phyloP scores from a whole-genome alignment of 2,329 filamentous ascomycete genomes.

The Penicillium sp. region DNA sequence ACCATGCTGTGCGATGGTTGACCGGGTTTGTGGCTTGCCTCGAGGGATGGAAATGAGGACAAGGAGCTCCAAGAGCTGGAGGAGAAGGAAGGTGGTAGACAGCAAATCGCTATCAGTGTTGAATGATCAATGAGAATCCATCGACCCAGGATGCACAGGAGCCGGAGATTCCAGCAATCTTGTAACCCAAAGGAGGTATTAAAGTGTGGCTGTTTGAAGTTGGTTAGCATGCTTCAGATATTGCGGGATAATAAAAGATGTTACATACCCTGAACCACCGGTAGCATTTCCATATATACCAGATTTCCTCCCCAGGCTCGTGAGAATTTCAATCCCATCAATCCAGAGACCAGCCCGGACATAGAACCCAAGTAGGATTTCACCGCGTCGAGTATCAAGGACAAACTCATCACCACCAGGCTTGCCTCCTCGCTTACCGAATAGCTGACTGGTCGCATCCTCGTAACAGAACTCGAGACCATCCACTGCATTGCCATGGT shows the following conservation, averaged over 20 bases:
- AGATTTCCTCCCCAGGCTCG: slow-evolving; percentile 82
- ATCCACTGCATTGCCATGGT: slow-evolving; percentile 73
- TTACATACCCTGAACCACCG: slow-evolving; percentile 77
- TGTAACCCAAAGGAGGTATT: slow-evolving; percentile 85
- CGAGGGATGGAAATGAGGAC: neutral
- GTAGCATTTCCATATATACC: slow-evolving; percentile 76
- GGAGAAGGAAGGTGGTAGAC: neutral
- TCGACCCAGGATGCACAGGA: slow-evolving; percentile 80
- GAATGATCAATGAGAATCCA: slow-evolving; percentile 79
- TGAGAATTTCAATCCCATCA: slow-evolving; percentile 86
- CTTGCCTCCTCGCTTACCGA: slow-evolving; percentile 77
- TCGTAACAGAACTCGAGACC: slow-evolving; percentile 94
- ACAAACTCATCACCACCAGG: slow-evolving; percentile 71
- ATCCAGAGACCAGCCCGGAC: slow-evolving; percentile 77
- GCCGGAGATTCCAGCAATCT: slow-evolving; percentile 82
- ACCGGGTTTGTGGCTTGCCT: neutral
- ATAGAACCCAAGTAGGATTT: slow-evolving; percentile 83
- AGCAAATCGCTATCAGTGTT: slow-evolving; percentile 51
- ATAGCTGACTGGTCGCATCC: slow-evolving; percentile 77
- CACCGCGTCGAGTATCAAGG: slow-evolving; percentile 77
- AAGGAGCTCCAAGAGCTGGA: neutral
- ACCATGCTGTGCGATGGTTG: neutral
- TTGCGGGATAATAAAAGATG: neutral
- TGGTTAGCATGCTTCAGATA: slow-evolving; percentile 11
- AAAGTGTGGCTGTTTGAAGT: slow-evolving; percentile 67